Percentiles rank a stretch among this genome's conserved stretches.
Conservation (phyloP, 306 rosid genomes). For the Begonia masoniana region DNA sequence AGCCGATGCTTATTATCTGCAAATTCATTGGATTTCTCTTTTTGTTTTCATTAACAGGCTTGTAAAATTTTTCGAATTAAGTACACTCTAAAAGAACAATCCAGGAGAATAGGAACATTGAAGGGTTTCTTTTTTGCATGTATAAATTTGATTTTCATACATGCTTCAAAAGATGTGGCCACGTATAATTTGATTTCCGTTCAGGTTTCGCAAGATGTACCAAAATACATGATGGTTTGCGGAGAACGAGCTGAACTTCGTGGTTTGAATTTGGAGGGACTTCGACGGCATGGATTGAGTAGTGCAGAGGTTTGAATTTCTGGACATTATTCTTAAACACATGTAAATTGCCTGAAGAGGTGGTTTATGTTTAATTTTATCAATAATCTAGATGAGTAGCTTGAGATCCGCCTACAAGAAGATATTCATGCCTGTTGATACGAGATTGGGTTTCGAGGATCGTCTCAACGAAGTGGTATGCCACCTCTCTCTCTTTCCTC, state of each 20-base stretch:
- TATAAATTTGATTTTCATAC: not conserved
- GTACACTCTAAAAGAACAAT: too few species aligned
- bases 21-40: too few species aligned
- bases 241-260: slow-evolving; percentile 85
- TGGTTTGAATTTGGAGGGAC: slow-evolving; percentile 81
- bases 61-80: too few species aligned
- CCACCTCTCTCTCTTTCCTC: not conserved
- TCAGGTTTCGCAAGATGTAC: slow-evolving; percentile 82
- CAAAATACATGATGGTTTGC: slow-evolving; percentile 74
- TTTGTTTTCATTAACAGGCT: too few species aligned
- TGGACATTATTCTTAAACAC: too few species aligned
- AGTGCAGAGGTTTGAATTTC: slow-evolving; percentile 37
- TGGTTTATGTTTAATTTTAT: not conserved
- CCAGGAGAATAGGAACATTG: too few species aligned
- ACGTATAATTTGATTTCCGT: slow-evolving; percentile 18
- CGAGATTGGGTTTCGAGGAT: slow-evolving; percentile 52
- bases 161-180: slow-evolving; percentile 83
- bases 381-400: slow-evolving; percentile 45
- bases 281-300: slow-evolving; percentile 60
- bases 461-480: slow-evolving; percentile 73
- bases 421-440: slow-evolving; percentile 56
- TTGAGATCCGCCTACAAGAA: slow-evolving; percentile 62
- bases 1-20: too few species aligned
- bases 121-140: slow-evolving; percentile 7
- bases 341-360: slow-evolving; percentile 3